Evolutionary conservation across 2,329 filamentous ascomycete genomes (phyloP), one percentile per base, ranked within the genome.

Genomic region (Drechslerella coelobrocha): DNA sequence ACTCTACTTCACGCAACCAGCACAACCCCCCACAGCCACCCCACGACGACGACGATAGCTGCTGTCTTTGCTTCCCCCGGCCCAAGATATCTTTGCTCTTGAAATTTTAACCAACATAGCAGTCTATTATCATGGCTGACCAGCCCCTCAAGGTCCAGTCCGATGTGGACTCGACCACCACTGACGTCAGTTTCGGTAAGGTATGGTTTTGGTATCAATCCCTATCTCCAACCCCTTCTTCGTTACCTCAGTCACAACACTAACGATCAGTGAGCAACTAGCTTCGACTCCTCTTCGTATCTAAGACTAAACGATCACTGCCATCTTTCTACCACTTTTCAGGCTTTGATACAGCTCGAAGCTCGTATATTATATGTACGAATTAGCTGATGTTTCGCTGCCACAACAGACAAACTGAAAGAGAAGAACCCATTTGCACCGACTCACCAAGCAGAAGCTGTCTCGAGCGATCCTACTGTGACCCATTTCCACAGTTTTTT

Each of bases 401-500:
- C 12, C 4, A 39, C 12, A 39, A 23, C 21, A 69, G 65, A 53
- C 57, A 51, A 62, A n/a, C 26, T 52, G 39, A 69, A 59, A 27
- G 57, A 62, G 9, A 39, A 19, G 9, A 69, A 69, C 27, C 57
- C 65, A 2, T 69, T 69, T 39, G 21, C 51, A 26, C 50, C 55
- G 21, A 45, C 19, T 23, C 52, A 51, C n/a, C 17, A 39, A 1
- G 37, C 34, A 14, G 56, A 61, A 2, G 27, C 43, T 17, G 23
- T 48, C 45, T 26, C 56, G 1, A 69, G 53, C 12, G 65, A 69
- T 24, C 45, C 65, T 17, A 69, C 57, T 21, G 65, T 69, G 24
- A 69, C 65, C 17, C 85, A 88, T 79, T 89, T 89, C 78, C 86
- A 89, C 81, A 89, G 86, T 14, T 85, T 89, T 80, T 89, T 89